These are phyloP conservation scores for Quercus rubra DNA, from an alignment of 306 rosid genomes.

Conservation along the genomic window DNA sequence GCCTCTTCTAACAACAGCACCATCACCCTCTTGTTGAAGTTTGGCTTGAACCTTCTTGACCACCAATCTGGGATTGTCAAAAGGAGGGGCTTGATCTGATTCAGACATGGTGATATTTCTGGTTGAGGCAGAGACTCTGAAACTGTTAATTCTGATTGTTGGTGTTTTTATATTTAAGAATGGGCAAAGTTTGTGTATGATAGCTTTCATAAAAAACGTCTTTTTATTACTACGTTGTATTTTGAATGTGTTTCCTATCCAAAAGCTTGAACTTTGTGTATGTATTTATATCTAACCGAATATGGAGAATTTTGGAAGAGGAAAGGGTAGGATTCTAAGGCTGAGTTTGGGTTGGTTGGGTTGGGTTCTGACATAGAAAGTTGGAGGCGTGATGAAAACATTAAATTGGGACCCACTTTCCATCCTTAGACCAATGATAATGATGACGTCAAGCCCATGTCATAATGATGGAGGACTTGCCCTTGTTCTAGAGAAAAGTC, in stretches of 20 bases:
- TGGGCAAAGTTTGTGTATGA: not conserved
- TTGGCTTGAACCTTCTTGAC: conserved; percentile 48
- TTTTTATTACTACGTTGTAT: not conserved
- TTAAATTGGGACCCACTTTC: conserved; percentile 27
- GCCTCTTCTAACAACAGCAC: conserved; percentile 53
- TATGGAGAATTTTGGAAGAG: not conserved
- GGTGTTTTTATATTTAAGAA: not conserved
- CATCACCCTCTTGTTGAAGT: conserved; percentile 44
- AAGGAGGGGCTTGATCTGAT: conserved; percentile 29
- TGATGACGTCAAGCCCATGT: conserved; percentile 34
- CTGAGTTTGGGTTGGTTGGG: conserved; percentile 6
- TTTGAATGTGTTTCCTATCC: not conserved
- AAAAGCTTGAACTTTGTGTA: not conserved
- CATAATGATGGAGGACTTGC: conserved; percentile 21
- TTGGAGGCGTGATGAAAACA: conserved; percentile 14
- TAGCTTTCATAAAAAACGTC: conserved; percentile 12
- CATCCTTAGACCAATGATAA: conserved; percentile 19
- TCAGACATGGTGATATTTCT: conserved; percentile 41
- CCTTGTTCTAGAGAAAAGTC: not conserved
- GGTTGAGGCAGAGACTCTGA: not conserved
- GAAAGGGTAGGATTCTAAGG: not conserved
- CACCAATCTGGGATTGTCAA: conserved; percentile 55
- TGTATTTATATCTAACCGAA: not conserved
- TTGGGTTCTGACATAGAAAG: not conserved
- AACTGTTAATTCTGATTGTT: not conserved